phyloP scores from a whole-genome alignment of 164 flowering plant genomes.

The Liriodendron chinense region DNA sequence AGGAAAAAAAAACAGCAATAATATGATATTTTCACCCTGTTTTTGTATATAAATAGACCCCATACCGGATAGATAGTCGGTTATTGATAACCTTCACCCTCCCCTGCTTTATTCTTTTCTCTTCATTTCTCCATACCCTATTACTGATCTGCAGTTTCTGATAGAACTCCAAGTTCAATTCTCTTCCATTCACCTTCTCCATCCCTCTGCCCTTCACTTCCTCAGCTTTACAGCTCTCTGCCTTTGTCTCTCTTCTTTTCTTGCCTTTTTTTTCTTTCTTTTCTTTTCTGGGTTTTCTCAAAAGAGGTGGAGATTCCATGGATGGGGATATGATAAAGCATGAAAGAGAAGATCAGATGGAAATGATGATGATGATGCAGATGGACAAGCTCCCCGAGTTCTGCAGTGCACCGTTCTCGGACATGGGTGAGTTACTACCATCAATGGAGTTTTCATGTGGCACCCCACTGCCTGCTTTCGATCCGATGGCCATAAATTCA shows the following conservation, averaged over 20 bases:
- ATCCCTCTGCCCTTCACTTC: constrained; percentile 24
- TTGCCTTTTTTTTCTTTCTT: neutral
- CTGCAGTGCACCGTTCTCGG: constrained; percentile 15
- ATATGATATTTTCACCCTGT: constrained; percentile 23
- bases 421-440: constrained; percentile 14
- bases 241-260: constrained; percentile 5
- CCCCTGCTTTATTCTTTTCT: constrained; percentile 22
- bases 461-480: constrained; percentile 11
- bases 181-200: constrained; percentile 13
- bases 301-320: constrained; percentile 21
- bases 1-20: constrained; percentile 2
- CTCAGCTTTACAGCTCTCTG: constrained; percentile 17
- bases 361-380: constrained; percentile 40
- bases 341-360: constrained; percentile 36
- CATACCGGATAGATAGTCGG: constrained; percentile 33
- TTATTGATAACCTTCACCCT: constrained; percentile 34
- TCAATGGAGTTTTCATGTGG: constrained; percentile 15
- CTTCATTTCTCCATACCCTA: neutral
- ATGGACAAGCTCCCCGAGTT: constrained; percentile 38
- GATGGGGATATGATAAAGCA: constrained; percentile 38
- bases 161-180: constrained; percentile 2
- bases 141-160: constrained; percentile 9
- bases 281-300: neutral
- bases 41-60: constrained; percentile 37
- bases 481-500: constrained; percentile 14